phyloP scores from a whole-genome alignment of 352 stramenopile species.

The Globisporangium uncinulatum region DNA sequence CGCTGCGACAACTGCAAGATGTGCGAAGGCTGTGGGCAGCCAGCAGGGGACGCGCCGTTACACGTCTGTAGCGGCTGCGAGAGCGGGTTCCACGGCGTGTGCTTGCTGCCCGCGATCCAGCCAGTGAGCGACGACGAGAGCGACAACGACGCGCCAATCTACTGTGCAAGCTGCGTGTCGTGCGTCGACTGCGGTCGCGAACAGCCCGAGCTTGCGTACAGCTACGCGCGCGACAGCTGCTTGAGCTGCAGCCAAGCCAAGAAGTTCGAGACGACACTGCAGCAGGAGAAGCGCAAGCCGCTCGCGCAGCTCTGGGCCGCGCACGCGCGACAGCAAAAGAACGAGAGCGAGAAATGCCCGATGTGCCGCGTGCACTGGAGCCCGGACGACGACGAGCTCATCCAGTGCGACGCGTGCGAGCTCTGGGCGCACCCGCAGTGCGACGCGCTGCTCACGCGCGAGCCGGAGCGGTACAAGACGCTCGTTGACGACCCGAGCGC shows the following conservation, averaged over 20 bases:
- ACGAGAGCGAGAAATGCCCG: constrained; percentile 69
- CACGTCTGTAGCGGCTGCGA: constrained; percentile 43
- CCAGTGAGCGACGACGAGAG: constrained; percentile 3
- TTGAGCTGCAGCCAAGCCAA: constrained; percentile 52
- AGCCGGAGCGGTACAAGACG: constrained; percentile 55
- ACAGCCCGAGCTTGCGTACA: constrained; percentile 51
- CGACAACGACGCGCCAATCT: constrained; percentile 21
- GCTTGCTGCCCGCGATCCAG: constrained; percentile 36
- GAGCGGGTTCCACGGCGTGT: constrained; percentile 50
- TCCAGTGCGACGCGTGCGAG: constrained; percentile 86
- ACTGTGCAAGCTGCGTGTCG: constrained; percentile 58
- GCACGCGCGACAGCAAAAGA: constrained; percentile 41
- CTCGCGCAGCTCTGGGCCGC: constrained; percentile 56
- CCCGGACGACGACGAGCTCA: constrained; percentile 69
- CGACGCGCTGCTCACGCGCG: constrained; percentile 48
- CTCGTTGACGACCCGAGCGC: constrained; percentile 62
- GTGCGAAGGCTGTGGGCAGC: constrained; percentile 89
- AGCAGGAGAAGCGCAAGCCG: constrained; percentile 43
- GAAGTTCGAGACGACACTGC: constrained; percentile 38
- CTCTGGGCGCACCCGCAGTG: constrained; percentile 80
- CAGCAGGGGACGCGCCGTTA: constrained; percentile 23
- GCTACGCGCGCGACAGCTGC: constrained; percentile 50
- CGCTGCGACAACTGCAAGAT: constrained; percentile 95
- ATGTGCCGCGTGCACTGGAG: constrained; percentile 70
- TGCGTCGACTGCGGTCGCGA: constrained; percentile 50